Percentiles rank a stretch among this genome's conserved stretches.
phyloP scores from a whole-genome alignment of 345 rosid genomes.

The Aegle marmelos region DNA sequence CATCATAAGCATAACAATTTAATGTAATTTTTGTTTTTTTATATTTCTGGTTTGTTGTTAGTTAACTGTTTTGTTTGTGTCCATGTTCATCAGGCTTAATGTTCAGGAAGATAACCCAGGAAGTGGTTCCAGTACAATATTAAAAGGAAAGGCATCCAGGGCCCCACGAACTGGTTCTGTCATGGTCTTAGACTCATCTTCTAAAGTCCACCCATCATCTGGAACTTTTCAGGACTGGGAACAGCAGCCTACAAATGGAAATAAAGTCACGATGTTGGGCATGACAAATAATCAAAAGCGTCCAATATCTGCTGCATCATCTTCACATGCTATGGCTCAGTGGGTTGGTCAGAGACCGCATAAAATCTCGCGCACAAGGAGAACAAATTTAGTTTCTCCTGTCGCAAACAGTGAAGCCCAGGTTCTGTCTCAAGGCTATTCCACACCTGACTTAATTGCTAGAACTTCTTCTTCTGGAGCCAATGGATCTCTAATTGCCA shows the following conservation, averaged over 20 bases:
- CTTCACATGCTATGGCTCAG: slow-evolving; percentile 78
- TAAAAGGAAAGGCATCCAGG: slow-evolving; percentile 68
- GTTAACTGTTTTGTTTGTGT: slow-evolving; percentile 21
- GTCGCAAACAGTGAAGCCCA: slow-evolving; percentile 57
- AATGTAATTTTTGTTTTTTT: not conserved
- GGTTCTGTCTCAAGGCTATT: slow-evolving; percentile 50
- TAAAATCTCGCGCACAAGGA: slow-evolving; percentile 81
- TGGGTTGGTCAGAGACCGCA: slow-evolving; percentile 96
- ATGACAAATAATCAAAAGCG: slow-evolving; percentile 41
- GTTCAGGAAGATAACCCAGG: slow-evolving; percentile 52
- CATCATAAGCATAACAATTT: not conserved
- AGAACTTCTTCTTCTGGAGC: slow-evolving; percentile 51
- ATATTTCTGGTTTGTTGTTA: not conserved
- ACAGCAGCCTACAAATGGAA: slow-evolving; percentile 40
- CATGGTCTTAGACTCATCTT: slow-evolving; percentile 67
- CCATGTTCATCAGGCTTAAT: slow-evolving; percentile 49
- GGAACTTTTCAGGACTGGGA: slow-evolving; percentile 64
- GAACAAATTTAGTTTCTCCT: slow-evolving; percentile 74
- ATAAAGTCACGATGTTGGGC: slow-evolving; percentile 36
- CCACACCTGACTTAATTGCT: slow-evolving; percentile 53
- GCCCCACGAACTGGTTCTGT: slow-evolving; percentile 62
- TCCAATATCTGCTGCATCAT: slow-evolving; percentile 45
- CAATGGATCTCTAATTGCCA: slow-evolving; percentile 42
- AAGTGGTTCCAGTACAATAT: slow-evolving; percentile 46
- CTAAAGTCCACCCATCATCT: slow-evolving; percentile 47